These are phyloP conservation scores for Penicillium simplicissimum DNA, from an alignment of 495 filamentous ascomycete species.

Conservation along the genomic window DNA sequence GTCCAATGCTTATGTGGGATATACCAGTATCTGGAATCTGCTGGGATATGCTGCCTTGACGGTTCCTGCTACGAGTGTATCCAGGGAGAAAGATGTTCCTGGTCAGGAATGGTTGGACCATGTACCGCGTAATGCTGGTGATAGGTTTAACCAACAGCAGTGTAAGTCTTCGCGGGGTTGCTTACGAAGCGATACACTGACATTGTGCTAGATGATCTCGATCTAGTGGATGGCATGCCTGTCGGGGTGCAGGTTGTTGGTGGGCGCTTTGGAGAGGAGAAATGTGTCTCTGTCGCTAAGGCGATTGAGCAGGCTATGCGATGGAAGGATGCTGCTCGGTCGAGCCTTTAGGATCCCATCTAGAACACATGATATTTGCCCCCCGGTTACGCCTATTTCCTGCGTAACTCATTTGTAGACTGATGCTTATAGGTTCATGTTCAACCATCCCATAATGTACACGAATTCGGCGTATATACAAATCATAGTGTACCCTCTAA, in stretches of 20 bases:
- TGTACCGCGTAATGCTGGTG: slow-evolving; percentile 42
- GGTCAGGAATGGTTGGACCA: slow-evolving; percentile 36
- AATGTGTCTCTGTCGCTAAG: slow-evolving; percentile 47
- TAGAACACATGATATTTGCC: not conserved
- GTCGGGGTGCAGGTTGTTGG: slow-evolving; percentile 57
- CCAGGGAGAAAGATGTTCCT: slow-evolving; percentile 29
- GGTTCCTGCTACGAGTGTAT: slow-evolving; percentile 50
- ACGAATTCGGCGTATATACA: not conserved
- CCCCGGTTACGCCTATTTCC: not conserved
- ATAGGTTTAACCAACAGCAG: slow-evolving; percentile 45
- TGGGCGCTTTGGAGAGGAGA: slow-evolving; percentile 50
- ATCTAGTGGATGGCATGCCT: slow-evolving; percentile 52
- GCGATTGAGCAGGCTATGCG: slow-evolving; percentile 31
- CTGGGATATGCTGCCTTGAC: slow-evolving; percentile 63
- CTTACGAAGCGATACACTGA: slow-evolving; percentile 1
- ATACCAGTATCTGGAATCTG: slow-evolving; percentile 68
- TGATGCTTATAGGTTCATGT: not conserved
- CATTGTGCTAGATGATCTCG: slow-evolving; percentile 36
- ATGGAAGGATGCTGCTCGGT: slow-evolving; percentile 9
- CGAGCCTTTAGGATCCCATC: slow-evolving; percentile 10
- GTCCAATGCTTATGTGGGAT: slow-evolving; percentile 59
- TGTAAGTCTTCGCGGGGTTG: slow-evolving; percentile 30
- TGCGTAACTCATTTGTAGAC: not conserved
- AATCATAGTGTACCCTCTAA: not conserved
- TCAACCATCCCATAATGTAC: not conserved